Conservation (phyloP, 2,329 filamentous ascomycete species). For the Botrytis fragariae region DNA sequence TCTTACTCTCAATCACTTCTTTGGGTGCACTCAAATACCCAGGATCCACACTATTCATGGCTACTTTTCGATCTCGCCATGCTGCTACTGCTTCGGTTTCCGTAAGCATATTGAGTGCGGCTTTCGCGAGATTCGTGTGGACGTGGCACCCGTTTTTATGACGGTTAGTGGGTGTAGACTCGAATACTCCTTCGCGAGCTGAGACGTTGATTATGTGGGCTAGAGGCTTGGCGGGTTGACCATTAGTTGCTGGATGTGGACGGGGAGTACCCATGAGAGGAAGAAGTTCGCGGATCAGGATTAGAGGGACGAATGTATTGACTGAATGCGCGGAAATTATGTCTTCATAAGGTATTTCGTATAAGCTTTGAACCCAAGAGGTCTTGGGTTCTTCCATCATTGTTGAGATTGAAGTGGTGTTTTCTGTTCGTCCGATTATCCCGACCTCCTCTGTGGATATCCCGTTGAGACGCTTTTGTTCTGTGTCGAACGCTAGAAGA, state of each 20-base stretch:
- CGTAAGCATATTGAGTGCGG: constrained; percentile 28
- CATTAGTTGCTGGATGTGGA: background rate
- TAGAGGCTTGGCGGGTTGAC: background rate
- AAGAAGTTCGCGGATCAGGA: constrained; percentile 25
- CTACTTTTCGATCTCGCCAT: constrained; percentile 22
- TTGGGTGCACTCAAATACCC: constrained; percentile 27
- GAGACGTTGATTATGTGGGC: constrained; percentile 27
- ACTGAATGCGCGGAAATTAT: constrained; percentile 28
- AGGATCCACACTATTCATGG: constrained; percentile 28
- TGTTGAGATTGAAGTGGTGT: background rate
- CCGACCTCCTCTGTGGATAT: background rate
- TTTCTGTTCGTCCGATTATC: background rate
- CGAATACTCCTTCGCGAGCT: constrained; percentile 27
- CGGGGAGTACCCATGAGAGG: constrained; percentile 21
- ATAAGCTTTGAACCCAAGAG: constrained; percentile 25
- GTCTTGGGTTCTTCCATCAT: constrained; percentile 9
- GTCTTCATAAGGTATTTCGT: constrained; percentile 27
- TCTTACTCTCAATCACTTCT: constrained; percentile 18
- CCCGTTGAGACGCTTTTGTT: background rate
- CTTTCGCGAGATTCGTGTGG: constrained; percentile 29
- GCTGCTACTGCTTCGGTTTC: constrained; percentile 26
- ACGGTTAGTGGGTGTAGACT: constrained; percentile 8
- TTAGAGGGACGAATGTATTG: constrained; percentile 27
- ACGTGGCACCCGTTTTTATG: constrained; percentile 26
- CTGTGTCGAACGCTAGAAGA: constrained; percentile 6